Percentiles rank a stretch among this genome's conserved stretches.
phyloP scores from a whole-genome alignment of 371 early-diverging fungal genomes.

The Funneliformis caledonium region DNA sequence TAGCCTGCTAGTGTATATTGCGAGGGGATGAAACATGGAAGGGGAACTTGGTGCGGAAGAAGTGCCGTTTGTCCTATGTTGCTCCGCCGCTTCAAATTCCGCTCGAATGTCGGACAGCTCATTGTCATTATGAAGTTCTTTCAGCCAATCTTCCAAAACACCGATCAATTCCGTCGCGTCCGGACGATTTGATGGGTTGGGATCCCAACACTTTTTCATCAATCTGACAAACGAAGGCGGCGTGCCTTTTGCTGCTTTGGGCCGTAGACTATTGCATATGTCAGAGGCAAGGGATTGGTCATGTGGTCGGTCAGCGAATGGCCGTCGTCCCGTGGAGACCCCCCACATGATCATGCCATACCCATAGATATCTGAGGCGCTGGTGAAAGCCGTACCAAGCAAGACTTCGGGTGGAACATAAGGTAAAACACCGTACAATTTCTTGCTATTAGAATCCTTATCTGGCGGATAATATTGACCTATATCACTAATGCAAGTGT shows the following conservation, averaged over 20 bases:
- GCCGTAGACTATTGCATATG: neutral
- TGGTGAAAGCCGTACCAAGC: neutral
- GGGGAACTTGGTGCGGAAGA: neutral
- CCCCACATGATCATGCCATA: slow-evolving; percentile 29
- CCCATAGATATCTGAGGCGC: slow-evolving; percentile 22
- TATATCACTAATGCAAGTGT: slow-evolving; percentile 19
- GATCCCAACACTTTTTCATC: slow-evolving; percentile 33
- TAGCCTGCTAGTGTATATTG: slow-evolving; percentile 28
- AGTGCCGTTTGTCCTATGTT: neutral
- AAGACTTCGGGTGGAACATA: slow-evolving; percentile 33
- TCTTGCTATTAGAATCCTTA: neutral
- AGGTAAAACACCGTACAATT: slow-evolving; percentile 21
- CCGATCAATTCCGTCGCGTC: neutral
- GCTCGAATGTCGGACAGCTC: neutral
- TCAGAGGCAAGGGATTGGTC: slow-evolving; percentile 7
- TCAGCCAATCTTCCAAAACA: slow-evolving; percentile 25
- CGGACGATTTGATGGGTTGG: slow-evolving; percentile 8
- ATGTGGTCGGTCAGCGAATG: neutral
- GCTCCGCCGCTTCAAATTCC: neutral
- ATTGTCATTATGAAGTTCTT: neutral
- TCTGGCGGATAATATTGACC: slow-evolving; percentile 12
- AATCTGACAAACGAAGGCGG: neutral
- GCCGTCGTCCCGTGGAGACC: slow-evolving; percentile 6
- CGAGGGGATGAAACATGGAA: neutral
- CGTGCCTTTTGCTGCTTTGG: neutral